Conservation (phyloP, 2,329 filamentous ascomycete genomes). For the Aureobasidium sp. region DNA sequence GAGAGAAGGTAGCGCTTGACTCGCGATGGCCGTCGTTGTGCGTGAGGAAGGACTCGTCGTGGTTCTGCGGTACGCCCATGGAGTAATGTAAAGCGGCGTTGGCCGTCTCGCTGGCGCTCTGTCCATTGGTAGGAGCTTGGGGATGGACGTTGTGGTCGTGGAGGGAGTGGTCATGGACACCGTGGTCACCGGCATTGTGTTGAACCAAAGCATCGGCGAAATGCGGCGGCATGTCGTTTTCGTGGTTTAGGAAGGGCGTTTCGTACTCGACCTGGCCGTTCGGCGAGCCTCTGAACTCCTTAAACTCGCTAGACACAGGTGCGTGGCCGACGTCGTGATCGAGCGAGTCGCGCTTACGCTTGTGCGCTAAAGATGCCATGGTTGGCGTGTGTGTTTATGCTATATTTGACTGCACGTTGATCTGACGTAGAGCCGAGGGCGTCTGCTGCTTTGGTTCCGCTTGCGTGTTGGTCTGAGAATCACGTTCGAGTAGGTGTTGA, state of each 20-base stretch:
- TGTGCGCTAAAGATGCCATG: constrained; percentile 30
- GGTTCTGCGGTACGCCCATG: constrained; percentile 52
- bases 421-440: not conserved
- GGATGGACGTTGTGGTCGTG: constrained; percentile 23
- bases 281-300: constrained; percentile 19
- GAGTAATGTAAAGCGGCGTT: constrained; percentile 49
- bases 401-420: not conserved
- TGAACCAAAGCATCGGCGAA: constrained; percentile 30
- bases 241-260: constrained; percentile 31
- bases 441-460: not conserved
- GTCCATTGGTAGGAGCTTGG: constrained; percentile 31
- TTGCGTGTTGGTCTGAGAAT: not conserved
- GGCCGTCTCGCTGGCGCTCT: constrained; percentile 51
- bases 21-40: constrained; percentile 20
- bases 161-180: constrained; percentile 20
- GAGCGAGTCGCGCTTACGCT: constrained; percentile 42
- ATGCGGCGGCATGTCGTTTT: constrained; percentile 36
- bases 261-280: constrained; percentile 26
- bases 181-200: constrained; percentile 24
- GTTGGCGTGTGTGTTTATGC: not conserved
- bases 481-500: not conserved
- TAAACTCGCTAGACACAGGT: constrained; percentile 19
- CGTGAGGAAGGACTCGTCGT: constrained; percentile 45
- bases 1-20: constrained; percentile 16
- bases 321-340: constrained; percentile 35